phyloP scores from a whole-genome alignment of 768 basidiomycete genomes.

The Trametes elegans region DNA sequence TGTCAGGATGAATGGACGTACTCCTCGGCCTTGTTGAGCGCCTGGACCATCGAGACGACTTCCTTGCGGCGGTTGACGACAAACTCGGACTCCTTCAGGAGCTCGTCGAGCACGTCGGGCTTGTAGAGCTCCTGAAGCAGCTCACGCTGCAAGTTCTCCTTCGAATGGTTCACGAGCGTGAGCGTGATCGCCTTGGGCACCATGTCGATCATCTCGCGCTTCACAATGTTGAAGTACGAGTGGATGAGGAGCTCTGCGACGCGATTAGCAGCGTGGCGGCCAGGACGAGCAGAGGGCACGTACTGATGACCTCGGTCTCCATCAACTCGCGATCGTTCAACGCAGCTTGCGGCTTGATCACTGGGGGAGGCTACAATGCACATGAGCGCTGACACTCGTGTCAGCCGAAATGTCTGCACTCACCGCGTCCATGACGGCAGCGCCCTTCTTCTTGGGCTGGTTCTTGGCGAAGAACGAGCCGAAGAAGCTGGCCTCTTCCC shows the following conservation, averaged over 20 bases:
- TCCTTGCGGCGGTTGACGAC: constrained; percentile 92
- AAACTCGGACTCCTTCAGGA: constrained; percentile 92
- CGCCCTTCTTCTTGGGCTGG: constrained; percentile 59
- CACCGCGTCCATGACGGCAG: constrained; percentile 35
- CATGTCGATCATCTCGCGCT: constrained; percentile 99
- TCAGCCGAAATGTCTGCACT: too few species aligned
- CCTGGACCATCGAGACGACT: constrained; percentile 88
- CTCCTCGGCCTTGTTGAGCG: constrained; percentile 97
- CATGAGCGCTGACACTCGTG: constrained; percentile 22
- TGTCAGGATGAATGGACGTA: constrained; percentile 39
- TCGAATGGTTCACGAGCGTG: constrained; percentile 89
- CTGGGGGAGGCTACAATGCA: constrained; percentile 64
- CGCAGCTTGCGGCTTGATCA: constrained; percentile 88
- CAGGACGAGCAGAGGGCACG: constrained; percentile 34
- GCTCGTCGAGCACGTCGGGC: constrained; percentile 90
- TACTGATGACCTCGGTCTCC: constrained; percentile 99
- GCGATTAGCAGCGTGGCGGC: constrained; percentile 58
- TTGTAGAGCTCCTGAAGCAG: constrained; percentile 96
- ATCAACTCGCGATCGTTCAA: constrained; percentile 93
- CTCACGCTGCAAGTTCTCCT: constrained; percentile 93
- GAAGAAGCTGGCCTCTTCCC: constrained; percentile 57
- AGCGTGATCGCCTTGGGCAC: constrained; percentile 93
- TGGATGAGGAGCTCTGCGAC: constrained; percentile 92
- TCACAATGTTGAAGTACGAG: constrained; percentile 97
- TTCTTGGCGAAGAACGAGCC: constrained; percentile 89